Base-by-base conservation (phyloP, 805 yeast species). In the Sugiyamaella valdiviana region DNA sequence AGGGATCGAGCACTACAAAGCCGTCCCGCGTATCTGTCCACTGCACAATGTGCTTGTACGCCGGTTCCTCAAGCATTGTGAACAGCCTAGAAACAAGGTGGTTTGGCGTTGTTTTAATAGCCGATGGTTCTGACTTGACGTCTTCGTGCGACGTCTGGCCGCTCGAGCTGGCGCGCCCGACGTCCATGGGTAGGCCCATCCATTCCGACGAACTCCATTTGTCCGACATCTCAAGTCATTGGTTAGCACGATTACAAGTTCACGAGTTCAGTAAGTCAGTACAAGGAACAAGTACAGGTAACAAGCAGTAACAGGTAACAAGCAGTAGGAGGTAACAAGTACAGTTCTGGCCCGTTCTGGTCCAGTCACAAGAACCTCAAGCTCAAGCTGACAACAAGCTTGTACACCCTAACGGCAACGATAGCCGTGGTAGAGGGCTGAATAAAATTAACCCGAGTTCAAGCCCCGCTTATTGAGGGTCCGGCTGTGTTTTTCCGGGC, bases 11-110 rank as follows among this genome's bases (percentile, higher is more conserved):
- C 32, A 93, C 95, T 39, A 91, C 85, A 65, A 93, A 93, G 39
- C 87, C 78, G 60, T 86, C 90, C 2, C 96, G 96, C n/a, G 62
- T 63, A 23, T 75, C 78, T 1, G 95, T 82, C 98, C 99, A 91
- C 46, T 85, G 72, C 7, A 93, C 95, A 20, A 87, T 78, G 50
- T 76, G 76, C 42, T 77, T 75, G 64, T 86, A 86, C n/a, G 76
- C 73, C 51, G 85, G 85, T 52, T 82, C 86, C 60, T 87, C 93
- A 42, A 91, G 74, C 90, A 91, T 91, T 51, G 82, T 83, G 64
- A 79, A 88, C 29, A 66, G 60, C 50, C 57, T 58, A 43, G 50
- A 46, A 12, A 58, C 60, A 42, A 54, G 52, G 22, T 54, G 55
- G 12, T 39, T 49, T 14, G 56, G 44, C 20, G 37, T 35, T 40